phyloP scores from a whole-genome alignment of 768 basidiomycete species.

The Lentinula guzmanii region DNA sequence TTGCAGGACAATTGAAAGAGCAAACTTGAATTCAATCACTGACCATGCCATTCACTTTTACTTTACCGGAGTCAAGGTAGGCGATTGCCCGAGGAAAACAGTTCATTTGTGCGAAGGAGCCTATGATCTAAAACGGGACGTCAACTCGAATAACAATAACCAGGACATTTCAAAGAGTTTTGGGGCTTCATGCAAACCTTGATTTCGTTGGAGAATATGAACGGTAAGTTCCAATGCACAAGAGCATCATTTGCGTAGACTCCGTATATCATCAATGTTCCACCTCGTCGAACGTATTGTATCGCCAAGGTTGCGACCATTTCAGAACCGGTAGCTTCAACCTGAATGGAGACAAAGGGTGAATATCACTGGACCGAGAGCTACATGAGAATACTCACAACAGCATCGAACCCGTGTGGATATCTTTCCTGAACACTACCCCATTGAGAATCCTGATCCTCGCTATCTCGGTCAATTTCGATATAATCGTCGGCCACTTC shows the following conservation, averaged over 20 bases:
- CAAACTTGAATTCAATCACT: background rate
- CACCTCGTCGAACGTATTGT: constrained; percentile 68
- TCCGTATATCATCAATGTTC: constrained; percentile 68
- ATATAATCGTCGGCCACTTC: constrained; percentile 82
- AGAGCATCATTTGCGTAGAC: constrained; percentile 68
- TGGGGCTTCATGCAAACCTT: constrained; percentile 23
- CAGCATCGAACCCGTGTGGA: constrained; percentile 88
- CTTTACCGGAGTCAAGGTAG: constrained; percentile 82
- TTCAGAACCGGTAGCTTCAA: constrained; percentile 72
- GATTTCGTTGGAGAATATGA: constrained; percentile 69
- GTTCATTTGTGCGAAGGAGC: constrained; percentile 80
- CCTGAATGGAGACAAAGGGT: constrained; percentile 15
- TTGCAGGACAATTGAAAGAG: background rate
- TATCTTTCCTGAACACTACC: constrained; percentile 71
- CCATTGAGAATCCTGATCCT: constrained; percentile 72
- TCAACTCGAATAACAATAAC: too few relatives aligned
- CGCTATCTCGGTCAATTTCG: constrained; percentile 63
- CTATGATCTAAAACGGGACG: constrained; percentile 42
- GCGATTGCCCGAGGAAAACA: constrained; percentile 90
- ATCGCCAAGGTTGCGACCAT: constrained; percentile 66
- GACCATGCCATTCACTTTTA: constrained; percentile 65
- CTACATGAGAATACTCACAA: constrained; percentile 24
- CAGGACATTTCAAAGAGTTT: background rate
- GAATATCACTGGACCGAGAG: background rate
- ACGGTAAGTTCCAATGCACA: constrained; percentile 64